Evolutionary conservation across 768 basidiomycete species (phyloP), one percentile per base, ranked within the genome.

Genomic region (Jaapia argillacea): DNA sequence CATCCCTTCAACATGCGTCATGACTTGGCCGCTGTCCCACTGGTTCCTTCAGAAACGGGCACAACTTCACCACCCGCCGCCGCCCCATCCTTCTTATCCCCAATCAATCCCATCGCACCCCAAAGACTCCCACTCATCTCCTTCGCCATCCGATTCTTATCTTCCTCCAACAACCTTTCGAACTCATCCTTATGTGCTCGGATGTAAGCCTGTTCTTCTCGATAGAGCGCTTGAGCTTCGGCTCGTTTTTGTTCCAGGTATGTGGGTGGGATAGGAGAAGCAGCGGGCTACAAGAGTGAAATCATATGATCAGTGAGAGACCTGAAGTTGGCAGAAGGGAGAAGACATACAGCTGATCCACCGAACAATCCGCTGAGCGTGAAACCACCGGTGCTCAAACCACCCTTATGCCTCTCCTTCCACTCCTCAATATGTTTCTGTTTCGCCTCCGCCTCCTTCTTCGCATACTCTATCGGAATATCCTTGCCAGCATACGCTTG

Each of bases 401-500:
- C 48, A 33, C 66, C 68, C 46, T 52, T 61, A 25, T 67, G 58
- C 42, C 64, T 64, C 43, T 56, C 51, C 60, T 82, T 75, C 91
- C 90, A 96, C 52, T 91, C 85, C 43, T 82, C 86, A 6, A 89
- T 55, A 50, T 88, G 81, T 45, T 68, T 71, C 31, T 74, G 70
- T 62, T 92, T 96, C 40, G 77, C 75, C 58, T 85, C 85, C 0
- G 79, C 79, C 62, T 99, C 94, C 49, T 80, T 77, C 65, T 85
- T 84, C 27, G 81, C 91, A 51, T 91, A 97, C 61, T 93, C 93
- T 4, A 81, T 42, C 1, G 92, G 79, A 45, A 99, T 83, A 54
- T 97, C 74, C 62, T 94, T 92, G 36, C 83, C 94, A 4, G 72
- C 66, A 59, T 94, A 99, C 2, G 81, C 80, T 51, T 84, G 65